A percentile compares a stretch with the other conserved stretches of the same genome.
These are phyloP conservation scores for Amphibolis antarctica DNA, from an alignment of 106 monocot species.

Conservation along the genomic window DNA sequence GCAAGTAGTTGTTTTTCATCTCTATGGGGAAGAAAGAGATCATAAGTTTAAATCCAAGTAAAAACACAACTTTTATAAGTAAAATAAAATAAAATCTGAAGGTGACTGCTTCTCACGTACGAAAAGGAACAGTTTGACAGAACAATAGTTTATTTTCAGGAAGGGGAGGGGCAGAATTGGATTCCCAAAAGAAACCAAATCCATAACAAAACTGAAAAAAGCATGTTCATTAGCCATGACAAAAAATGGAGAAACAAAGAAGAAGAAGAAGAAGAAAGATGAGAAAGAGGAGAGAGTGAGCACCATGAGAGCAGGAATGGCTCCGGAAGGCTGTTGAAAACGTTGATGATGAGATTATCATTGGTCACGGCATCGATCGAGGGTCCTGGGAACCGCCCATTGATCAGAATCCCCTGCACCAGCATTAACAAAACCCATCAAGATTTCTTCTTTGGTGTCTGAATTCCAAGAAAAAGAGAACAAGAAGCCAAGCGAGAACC, in stretches of 20 bases:
- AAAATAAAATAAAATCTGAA: background rate
- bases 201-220: too few relatives aligned
- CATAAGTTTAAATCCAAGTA: too few relatives aligned
- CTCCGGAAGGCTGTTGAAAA: constrained; percentile 53
- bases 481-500: constrained; percentile 7
- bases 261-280: background rate
- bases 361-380: constrained; percentile 72
- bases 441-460: background rate
- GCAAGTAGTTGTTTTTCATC: too few relatives aligned
- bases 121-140: background rate
- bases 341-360: constrained; percentile 80
- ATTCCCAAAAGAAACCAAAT: too few relatives aligned
- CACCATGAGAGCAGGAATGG: constrained; percentile 22
- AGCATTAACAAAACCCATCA: background rate
- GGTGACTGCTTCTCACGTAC: too few relatives aligned
- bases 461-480: background rate
- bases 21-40: too few relatives aligned
- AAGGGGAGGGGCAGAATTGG: background rate
- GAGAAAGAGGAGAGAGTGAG: background rate
- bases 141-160: background rate
- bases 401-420: constrained; percentile 77
- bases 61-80: too few relatives aligned
- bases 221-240: too few relatives aligned
- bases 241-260: background rate
- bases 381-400: constrained; percentile 73